Evolutionary conservation across 495 filamentous ascomycete genomes (phyloP).

Genomic region (Aspergillus affinis): DNA sequence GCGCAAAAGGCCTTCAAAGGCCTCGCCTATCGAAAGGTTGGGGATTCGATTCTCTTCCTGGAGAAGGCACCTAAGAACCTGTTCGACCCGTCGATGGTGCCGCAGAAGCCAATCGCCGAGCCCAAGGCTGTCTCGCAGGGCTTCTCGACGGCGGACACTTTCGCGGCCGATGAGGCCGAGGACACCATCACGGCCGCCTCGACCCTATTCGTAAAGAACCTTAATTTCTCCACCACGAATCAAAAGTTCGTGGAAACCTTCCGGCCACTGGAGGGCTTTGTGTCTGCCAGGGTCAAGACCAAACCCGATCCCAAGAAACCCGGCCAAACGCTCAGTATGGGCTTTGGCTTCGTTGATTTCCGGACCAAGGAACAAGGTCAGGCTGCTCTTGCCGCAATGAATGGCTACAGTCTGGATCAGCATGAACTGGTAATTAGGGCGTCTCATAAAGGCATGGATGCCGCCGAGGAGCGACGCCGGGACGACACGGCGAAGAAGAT

Average conservation of each 20-base stretch:
- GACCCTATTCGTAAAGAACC: constrained; percentile 88
- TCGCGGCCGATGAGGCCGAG: constrained; percentile 53
- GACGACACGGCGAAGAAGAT: constrained; percentile 78
- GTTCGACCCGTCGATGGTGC: constrained; percentile 50
- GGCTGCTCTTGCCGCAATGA: constrained; percentile 77
- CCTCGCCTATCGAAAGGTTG: constrained; percentile 85
- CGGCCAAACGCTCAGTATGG: constrained; percentile 86
- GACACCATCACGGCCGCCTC: constrained; percentile 60
- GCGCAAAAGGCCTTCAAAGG: constrained; percentile 77
- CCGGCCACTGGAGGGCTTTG: constrained; percentile 77
- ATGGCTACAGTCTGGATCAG: constrained; percentile 80
- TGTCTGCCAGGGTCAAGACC: constrained; percentile 81
- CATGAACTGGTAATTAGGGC: constrained; percentile 80
- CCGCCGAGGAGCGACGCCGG: constrained; percentile 77
- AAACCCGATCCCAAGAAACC: constrained; percentile 83
- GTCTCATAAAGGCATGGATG: constrained; percentile 81
- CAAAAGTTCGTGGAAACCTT: constrained; percentile 71
- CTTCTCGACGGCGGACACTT: constrained; percentile 56
- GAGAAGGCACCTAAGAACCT: constrained; percentile 89
- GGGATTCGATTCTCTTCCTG: constrained; percentile 86
- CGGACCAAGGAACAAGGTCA: constrained; percentile 71
- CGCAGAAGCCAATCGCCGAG: constrained; percentile 30
- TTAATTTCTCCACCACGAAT: constrained; percentile 87
- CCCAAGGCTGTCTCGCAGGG: constrained; percentile 44
- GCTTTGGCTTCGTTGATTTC: constrained; percentile 94